Base-by-base conservation (phyloP, 2,329 filamentous ascomycete genomes). In the Calonectria pauciramosa region DNA sequence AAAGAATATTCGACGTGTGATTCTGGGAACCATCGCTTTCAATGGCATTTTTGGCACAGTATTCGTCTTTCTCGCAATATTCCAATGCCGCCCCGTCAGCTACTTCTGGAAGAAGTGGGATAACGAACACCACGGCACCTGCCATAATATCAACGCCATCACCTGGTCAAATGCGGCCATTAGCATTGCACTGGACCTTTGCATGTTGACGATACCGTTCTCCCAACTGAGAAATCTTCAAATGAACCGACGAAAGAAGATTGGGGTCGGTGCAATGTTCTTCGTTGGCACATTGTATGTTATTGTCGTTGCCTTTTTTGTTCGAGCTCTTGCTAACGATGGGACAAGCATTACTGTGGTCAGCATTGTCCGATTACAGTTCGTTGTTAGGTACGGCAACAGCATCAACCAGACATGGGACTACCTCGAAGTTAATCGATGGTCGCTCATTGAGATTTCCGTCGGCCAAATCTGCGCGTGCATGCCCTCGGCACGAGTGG, bases 41-140 rank as follows among this genome's bases (percentile, higher is more conserved):
- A 65, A 47, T 32, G 28, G 38, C 30, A 3, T 23, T 9, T 65
- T 49, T 16, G 60, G 60, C 6, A 23, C 28, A 2, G 8, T 34
- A n/a, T 65, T 65, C 16, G 41, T 47, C 10, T 34, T 65, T 34
- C 18, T 65, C 10, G 38, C 38, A 18, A 34, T 65, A 9, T 65
- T 65, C 16, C 60, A 65, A 49, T 65, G 60, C 28, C 26, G n/a
- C 7, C 60, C 60, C 11, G 16, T 65, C 20, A 65, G 28, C 20
- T 65, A 49, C 41, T 47, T 32, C 5, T 65, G 60, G 60, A 49
- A 47, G 28, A 65, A 65, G 18, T 65, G 60, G 60, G 60, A 65
- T 13, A 3, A 49, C 7, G 26, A 65, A 6, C 60, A 65, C n/a
- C 18, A 65, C 30, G 60, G 60, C 26, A 8, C 14, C 13, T 65